These are phyloP conservation scores for Aspergillus bridgeri DNA, from an alignment of 495 filamentous ascomycete species.

Conservation along the genomic window DNA sequence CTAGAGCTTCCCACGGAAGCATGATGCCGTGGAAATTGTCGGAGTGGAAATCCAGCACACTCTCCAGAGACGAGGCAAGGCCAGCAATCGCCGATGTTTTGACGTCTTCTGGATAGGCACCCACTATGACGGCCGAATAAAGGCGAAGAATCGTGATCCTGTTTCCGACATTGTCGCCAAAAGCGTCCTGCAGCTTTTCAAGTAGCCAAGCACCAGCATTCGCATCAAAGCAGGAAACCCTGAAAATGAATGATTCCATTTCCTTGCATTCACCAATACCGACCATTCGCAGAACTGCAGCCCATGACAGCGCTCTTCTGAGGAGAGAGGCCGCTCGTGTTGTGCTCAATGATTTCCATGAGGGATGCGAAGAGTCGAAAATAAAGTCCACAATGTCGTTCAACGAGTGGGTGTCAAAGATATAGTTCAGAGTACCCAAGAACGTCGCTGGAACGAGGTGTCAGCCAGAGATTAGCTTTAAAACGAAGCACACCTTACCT, in stretches of 20 bases:
- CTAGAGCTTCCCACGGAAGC: conserved; percentile 28
- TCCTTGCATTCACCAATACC: conserved; percentile 14
- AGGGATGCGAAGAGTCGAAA: conserved; percentile 28
- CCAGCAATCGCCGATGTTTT: conserved; percentile 33
- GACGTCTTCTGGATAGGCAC: conserved; percentile 24
- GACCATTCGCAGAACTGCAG: conserved; percentile 27
- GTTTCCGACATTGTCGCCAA: conserved; percentile 21
- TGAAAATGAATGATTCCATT: conserved; percentile 23
- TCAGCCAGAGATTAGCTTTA: not conserved
- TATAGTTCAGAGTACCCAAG: conserved; percentile 18
- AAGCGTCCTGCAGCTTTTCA: conserved; percentile 27
- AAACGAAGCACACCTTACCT: conserved; percentile 19
- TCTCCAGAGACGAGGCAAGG: conserved; percentile 33
- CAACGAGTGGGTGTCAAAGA: conserved; percentile 30
- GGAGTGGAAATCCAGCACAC: conserved; percentile 19
- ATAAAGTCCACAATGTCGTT: conserved; percentile 25
- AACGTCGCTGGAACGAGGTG: conserved; percentile 17
- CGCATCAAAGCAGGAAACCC: conserved; percentile 31
- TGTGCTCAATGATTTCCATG: conserved; percentile 31
- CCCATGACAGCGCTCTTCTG: conserved; percentile 39
- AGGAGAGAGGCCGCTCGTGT: conserved; percentile 41
- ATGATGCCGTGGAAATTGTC: conserved; percentile 12
- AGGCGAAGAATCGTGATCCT: conserved; percentile 23
- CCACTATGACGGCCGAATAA: conserved; percentile 32
- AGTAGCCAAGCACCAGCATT: conserved; percentile 41